Evolutionary conservation across 495 filamentous ascomycete species (phyloP).

Genomic region (Daldinia loculata): DNA sequence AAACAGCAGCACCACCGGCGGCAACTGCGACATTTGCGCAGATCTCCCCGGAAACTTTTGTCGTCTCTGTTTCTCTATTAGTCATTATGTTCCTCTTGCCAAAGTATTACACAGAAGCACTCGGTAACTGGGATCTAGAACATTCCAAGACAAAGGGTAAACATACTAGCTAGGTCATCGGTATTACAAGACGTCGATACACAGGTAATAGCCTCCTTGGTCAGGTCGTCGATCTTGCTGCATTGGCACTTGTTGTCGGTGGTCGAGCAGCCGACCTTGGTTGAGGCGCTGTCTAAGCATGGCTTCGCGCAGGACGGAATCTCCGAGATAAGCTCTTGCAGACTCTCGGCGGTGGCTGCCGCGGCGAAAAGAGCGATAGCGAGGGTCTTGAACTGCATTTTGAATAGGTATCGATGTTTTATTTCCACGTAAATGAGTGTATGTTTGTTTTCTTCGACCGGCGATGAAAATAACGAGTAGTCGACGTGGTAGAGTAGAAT

Average conservation of each 20-base stretch:
- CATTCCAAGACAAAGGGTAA: not conserved
- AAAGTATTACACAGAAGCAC: not conserved
- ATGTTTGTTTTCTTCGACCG: conserved; percentile 19
- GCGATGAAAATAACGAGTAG: conserved; percentile 26
- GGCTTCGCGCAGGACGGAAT: conserved; percentile 43
- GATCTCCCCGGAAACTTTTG: conserved; percentile 20
- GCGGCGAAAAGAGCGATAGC: conserved; percentile 32
- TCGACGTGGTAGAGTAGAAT: not conserved
- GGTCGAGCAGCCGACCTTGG: conserved; percentile 35
- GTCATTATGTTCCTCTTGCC: not conserved
- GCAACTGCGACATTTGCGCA: conserved; percentile 24
- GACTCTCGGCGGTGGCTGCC: conserved; percentile 27
- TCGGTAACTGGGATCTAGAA: not conserved
- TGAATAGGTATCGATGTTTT: conserved; percentile 1
- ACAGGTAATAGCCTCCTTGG: conserved; percentile 26
- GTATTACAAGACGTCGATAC: conserved; percentile 29
- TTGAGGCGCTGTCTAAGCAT: conserved; percentile 38
- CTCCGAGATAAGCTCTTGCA: conserved; percentile 34
- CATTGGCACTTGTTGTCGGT: conserved; percentile 44
- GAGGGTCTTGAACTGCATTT: conserved; percentile 42
- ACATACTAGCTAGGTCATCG: conserved; percentile 42
- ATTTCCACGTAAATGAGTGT: conserved; percentile 15
- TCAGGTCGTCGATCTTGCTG: conserved; percentile 33
- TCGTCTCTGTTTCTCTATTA: conserved; percentile 34
- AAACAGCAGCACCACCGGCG: conserved; percentile 12